A percentile compares a stretch with the other conserved stretches of the same genome.
These are phyloP conservation scores for Coniosporium apollinis DNA, from an alignment of 495 filamentous ascomycete species.

Conservation along the genomic window DNA sequence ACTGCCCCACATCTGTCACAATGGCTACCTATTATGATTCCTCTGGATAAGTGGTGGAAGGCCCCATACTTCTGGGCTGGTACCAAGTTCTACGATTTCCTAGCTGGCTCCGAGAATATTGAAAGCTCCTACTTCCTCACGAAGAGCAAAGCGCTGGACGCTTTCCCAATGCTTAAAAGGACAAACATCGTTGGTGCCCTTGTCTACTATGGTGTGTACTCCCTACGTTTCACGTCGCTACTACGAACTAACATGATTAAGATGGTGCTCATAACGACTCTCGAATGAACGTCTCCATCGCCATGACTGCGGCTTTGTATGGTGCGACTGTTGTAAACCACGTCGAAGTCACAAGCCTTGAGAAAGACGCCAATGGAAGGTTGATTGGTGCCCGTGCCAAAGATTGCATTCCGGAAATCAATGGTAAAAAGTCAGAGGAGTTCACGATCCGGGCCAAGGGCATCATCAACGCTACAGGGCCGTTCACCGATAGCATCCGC, in stretches of 20 bases:
- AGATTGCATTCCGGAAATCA: conserved; percentile 48
- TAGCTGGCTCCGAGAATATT: conserved; percentile 90
- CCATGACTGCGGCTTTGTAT: conserved; percentile 89
- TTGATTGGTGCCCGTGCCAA: conserved; percentile 65
- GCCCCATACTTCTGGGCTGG: conserved; percentile 95
- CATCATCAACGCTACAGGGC: conserved; percentile 92
- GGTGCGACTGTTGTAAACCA: conserved; percentile 88
- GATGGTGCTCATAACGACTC: conserved; percentile 98
- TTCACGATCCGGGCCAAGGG: conserved; percentile 71
- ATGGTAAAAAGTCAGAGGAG: conserved; percentile 37
- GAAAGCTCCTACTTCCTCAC: conserved; percentile 95
- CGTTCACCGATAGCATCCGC: conserved; percentile 83
- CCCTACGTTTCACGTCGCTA: not conserved
- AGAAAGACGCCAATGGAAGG: conserved; percentile 64
- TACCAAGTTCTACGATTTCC: conserved; percentile 86
- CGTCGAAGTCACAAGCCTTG: conserved; percentile 68
- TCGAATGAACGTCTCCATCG: conserved; percentile 92
- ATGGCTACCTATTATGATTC: conserved; percentile 97
- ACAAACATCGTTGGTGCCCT: conserved; percentile 74
- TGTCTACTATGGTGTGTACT: conserved; percentile 72
- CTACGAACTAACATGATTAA: conserved; percentile 3
- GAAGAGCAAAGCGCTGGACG: conserved; percentile 82
- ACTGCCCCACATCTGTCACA: conserved; percentile 88
- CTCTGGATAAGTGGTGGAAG: conserved; percentile 92
- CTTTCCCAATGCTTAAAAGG: conserved; percentile 93